Base-by-base conservation (phyloP, 352 stramenopile genomes). In the Phytophthora chlamydospora region DNA sequence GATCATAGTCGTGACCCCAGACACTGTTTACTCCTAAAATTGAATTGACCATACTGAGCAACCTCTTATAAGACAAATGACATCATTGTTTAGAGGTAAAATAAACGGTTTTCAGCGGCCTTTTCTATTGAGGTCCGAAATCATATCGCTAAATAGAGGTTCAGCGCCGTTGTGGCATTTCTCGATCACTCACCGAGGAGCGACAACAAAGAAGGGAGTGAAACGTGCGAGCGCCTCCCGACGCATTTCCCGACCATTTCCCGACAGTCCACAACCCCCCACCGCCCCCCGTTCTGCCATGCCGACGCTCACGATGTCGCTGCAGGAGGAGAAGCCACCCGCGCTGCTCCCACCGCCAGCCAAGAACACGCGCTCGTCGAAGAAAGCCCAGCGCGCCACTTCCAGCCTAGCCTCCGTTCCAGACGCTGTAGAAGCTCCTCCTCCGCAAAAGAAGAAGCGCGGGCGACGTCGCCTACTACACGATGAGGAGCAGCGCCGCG, bases 401-500 rank as follows among this genome's bases (percentile, higher is more conserved):
- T 34, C 41, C 14, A 43, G 34, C 21, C 1, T 14, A 19, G 32
- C 4, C 14, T 27, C 32, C 12, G 39, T 10, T 17, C 1, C 11
- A 6, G 29, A 36, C 3, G 12, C 33, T 29, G 31, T 27, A 32
- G 29, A 56, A 41, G 10, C 32, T 9, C 13, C 41, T 31, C 7
- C 55, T n/a, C 54, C 39, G 24, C 56, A 51, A 0, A 66, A 63
- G 54, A 40, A 68, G 24, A 71, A 71, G 11, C 77, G 81, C 16
- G 81, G 81, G 2, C 73, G 81, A 0, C 70, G 73, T 11, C 78
- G 68, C 14, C 57, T 91, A 14, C 68, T 91, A 29, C 75, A 91
- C 61, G 68, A 91, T 49, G 81, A 89, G 32, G 81, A 73, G 36
- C 73, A 88, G 47, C 79, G 79, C 31, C 86, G 83, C 44, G 65